Evolutionary conservation across 23 red algal species (phyloP), one percentile per base, ranked within the genome.

Genomic region (Cyanidiococcus yangmingshanensis): DNA sequence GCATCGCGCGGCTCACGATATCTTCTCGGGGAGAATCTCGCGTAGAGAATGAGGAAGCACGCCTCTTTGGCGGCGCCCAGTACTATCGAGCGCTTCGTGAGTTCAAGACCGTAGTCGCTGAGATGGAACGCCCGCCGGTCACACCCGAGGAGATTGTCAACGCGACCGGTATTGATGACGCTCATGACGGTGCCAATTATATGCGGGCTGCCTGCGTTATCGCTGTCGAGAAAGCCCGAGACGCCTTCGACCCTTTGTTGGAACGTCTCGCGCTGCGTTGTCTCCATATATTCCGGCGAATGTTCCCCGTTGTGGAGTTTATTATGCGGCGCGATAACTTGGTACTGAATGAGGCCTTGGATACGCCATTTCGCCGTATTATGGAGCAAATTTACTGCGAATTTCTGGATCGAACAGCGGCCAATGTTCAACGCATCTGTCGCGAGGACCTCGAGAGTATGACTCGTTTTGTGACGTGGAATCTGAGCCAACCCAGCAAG

Each of bases 371-470:
- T 29, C 7, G 63, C 12, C 21, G 21, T 7, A 71, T 71, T 35
- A 71, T 71, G 63, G 63, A 71, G 27, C 63, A 71, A 29, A 71
- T 71, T 29, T 71, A 17, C 63, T 71, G 63, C 27, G 63, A 71
- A 29, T 71, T 32, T 71, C 27, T 71, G 63, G 63, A 71, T 7
- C 21, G n/a, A 35, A 35, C 32, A 35, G 63, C 32, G 12, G 63
- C 63, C 16, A 25, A 35, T 29, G 63, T 71, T 12, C 63, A 71
- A 29, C 63, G 63, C n/a, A 25, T 71, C 27, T 71, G 63, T 29
- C 63, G 32, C 63, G 63, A 71, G 12, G 63, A 71, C 63, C 63
- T 71, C n/a, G 63, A 71, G 63, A 71, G 63, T 29, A 71, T 71
- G 63, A 71, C 63, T 3, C 63, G 63, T 35, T 71, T 71, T 35